phyloP scores from a whole-genome alignment of 345 rosid species.

The Euphorbia lathyris region DNA sequence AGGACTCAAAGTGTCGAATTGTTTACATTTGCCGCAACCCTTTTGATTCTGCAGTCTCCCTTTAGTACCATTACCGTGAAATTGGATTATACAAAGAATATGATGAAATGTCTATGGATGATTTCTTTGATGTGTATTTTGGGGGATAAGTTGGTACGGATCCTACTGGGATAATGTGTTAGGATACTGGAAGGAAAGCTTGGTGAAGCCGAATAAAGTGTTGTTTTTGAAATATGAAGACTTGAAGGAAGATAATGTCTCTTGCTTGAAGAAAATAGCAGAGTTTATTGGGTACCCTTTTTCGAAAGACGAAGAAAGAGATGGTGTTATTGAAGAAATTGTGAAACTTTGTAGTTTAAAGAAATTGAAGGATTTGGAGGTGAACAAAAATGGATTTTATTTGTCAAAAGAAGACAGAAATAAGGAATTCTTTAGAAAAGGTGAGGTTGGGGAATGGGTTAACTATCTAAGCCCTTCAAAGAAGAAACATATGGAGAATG shows the following conservation, averaged over 20 bases:
- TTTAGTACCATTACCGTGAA: constrained; percentile 18
- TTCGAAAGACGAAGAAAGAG: no score
- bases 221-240: no score
- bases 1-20: constrained; percentile 2
- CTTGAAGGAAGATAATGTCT: neutral
- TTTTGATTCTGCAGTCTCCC: constrained; percentile 20
- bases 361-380: constrained; percentile 18
- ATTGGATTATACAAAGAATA: no score
- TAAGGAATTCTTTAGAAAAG: constrained; percentile 20
- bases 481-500: constrained; percentile 4
- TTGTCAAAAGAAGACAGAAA: neutral
- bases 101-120: no score
- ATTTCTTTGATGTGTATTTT: neutral
- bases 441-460: constrained; percentile 26
- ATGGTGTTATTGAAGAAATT: no score
- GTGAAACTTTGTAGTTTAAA: no score
- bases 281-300: no score
- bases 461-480: constrained; percentile 16
- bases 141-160: neutral
- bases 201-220: no score
- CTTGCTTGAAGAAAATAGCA: neutral
- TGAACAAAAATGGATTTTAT: neutral
- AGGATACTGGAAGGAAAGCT: no score
- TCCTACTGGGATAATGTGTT: constrained; percentile 7
- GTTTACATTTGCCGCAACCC: constrained; percentile 26